phyloP scores from a whole-genome alignment of 2,329 filamentous ascomycete species.

The Fusarium anguioides region DNA sequence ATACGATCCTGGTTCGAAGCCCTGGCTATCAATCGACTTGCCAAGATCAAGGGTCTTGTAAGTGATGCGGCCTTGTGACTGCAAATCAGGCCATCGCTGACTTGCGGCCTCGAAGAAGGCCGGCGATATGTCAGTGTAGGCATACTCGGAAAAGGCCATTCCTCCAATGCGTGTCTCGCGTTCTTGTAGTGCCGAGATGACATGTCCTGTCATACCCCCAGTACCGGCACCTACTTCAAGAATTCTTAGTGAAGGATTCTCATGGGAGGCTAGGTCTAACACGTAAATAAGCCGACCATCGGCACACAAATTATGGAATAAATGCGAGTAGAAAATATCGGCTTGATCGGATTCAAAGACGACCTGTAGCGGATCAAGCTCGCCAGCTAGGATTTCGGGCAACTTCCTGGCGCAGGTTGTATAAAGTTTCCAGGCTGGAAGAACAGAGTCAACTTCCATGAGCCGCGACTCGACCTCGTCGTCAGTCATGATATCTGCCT shows the following conservation, averaged over 20 bases:
- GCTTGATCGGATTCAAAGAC: constrained; percentile 13
- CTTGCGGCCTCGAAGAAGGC: constrained; percentile 48
- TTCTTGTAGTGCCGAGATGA: not conserved
- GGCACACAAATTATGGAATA: not conserved
- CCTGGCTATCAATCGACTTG: constrained; percentile 7
- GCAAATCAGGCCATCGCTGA: constrained; percentile 6
- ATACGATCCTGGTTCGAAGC: constrained; percentile 28
- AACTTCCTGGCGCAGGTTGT: not conserved
- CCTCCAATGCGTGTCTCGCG: not conserved
- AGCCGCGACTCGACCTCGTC: not conserved
- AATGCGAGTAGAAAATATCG: constrained; percentile 3
- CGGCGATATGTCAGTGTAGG: constrained; percentile 55
- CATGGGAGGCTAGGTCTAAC: not conserved
- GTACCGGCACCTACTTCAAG: constrained; percentile 14
- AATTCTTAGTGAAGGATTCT: constrained; percentile 1
- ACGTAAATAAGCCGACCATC: not conserved
- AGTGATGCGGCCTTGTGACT: constrained; percentile 4
- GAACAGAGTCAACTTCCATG: not conserved
- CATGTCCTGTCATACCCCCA: constrained; percentile 2
- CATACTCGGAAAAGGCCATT: constrained; percentile 48
- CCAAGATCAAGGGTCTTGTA: constrained; percentile 46
- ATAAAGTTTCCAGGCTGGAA: constrained; percentile 12
- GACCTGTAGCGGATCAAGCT: not conserved
- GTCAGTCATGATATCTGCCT: not conserved
- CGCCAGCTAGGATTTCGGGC: not conserved